These are phyloP conservation scores for Zymoseptoria brevis DNA, from an alignment of 2,329 filamentous ascomycete genomes.

Conservation along the genomic window DNA sequence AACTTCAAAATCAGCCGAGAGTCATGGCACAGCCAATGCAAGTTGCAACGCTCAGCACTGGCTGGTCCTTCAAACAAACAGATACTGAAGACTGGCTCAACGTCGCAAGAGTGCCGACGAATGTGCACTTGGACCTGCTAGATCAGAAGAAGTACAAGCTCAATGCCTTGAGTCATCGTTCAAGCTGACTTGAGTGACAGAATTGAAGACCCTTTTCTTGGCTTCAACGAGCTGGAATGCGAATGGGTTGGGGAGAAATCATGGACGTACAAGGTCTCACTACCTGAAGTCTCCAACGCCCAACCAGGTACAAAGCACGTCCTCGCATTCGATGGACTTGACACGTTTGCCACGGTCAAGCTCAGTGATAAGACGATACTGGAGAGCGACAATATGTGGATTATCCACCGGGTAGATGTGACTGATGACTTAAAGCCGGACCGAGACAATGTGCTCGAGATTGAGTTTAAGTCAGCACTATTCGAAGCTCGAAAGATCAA, in stretches of 20 bases:
- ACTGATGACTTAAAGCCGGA: conserved; percentile 30
- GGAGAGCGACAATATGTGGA: conserved; percentile 56
- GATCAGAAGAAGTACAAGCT: conserved; percentile 37
- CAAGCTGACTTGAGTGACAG: conserved; percentile 25
- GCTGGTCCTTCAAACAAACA: conserved; percentile 42
- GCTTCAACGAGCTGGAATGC: conserved; percentile 43
- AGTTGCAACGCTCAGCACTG: conserved; percentile 29
- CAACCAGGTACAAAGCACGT: conserved; percentile 33
- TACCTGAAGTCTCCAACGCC: conserved; percentile 28
- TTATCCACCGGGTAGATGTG: conserved; percentile 50
- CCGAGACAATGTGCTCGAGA: conserved; percentile 43
- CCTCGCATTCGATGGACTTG: conserved; percentile 56
- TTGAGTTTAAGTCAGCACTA: conserved; percentile 50
- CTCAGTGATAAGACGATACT: conserved; percentile 50
- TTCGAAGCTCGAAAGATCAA: conserved; percentile 47
- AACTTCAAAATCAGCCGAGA: neutral
- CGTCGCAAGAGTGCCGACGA: conserved; percentile 39
- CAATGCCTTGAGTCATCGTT: neutral
- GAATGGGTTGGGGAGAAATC: conserved; percentile 44
- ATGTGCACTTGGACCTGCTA: conserved; percentile 42
- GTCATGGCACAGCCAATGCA: conserved; percentile 12
- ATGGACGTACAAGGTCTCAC: conserved; percentile 40
- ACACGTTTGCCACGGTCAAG: conserved; percentile 53
- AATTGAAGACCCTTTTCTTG: conserved; percentile 44
- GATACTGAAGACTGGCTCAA: conserved; percentile 37